Evolutionary conservation across 345 rosid species (phyloP).

Genomic region (Anastatica hierochuntica): DNA sequence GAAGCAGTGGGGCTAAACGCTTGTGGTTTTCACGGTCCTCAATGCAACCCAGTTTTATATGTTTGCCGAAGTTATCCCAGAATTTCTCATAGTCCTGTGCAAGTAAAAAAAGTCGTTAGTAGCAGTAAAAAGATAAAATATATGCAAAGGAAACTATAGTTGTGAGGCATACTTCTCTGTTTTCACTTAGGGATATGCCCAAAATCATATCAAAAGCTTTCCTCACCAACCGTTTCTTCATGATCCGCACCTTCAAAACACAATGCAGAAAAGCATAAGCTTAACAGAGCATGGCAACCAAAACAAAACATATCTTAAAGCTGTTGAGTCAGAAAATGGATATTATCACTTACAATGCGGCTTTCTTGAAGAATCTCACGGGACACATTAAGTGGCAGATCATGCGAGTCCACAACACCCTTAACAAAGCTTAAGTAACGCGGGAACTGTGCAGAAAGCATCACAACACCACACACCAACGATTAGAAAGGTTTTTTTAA

Average conservation of each 20-base stretch:
- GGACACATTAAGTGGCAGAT: constrained; percentile 94
- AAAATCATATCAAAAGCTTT: constrained; percentile 95
- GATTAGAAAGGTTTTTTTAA: background rate
- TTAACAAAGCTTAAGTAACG: constrained; percentile 88
- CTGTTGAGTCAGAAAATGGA: background rate
- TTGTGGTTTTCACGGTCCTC: constrained; percentile 96
- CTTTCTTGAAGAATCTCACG: constrained; percentile 99
- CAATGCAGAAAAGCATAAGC: constrained; percentile 10
- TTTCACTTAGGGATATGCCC: constrained; percentile 84
- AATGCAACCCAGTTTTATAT: too few relatives aligned
- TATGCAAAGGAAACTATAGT: background rate
- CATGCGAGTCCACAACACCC: constrained; percentile 97
- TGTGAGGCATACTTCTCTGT: constrained; percentile 51
- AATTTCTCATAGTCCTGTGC: constrained; percentile 84
- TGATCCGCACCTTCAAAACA: constrained; percentile 64
- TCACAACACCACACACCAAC: background rate
- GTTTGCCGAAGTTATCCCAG: constrained; percentile 91
- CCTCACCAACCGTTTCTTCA: constrained; percentile 84
- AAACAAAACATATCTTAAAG: background rate
- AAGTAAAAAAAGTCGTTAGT: constrained; percentile 5
- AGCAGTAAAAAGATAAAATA: background rate
- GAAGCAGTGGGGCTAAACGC: constrained; percentile 88
- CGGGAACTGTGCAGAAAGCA: constrained; percentile 56
- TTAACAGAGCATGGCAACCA: background rate
- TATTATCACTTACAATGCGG: constrained; percentile 51